Conservation (phyloP, 768 basidiomycete genomes). For the Naematelia aurantialba region DNA sequence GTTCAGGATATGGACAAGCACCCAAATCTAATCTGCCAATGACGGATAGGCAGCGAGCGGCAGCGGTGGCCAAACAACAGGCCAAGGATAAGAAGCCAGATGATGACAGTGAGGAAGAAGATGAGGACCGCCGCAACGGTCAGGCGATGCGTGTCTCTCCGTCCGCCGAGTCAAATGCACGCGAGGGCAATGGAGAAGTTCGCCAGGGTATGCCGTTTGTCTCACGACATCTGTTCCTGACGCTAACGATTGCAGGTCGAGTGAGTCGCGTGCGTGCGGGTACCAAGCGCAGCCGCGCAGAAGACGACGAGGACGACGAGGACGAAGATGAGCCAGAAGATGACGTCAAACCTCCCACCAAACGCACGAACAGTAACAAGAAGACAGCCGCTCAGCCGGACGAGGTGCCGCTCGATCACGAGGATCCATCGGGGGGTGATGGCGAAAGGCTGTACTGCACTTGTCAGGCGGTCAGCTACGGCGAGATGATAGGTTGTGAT, state of each 20-base stretch:
- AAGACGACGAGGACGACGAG: slow-evolving; percentile 34
- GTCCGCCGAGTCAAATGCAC: neutral
- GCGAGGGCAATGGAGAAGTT: neutral
- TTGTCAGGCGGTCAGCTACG: slow-evolving; percentile 48
- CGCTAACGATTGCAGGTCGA: neutral
- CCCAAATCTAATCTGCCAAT: slow-evolving; percentile 29
- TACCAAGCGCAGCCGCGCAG: slow-evolving; percentile 25
- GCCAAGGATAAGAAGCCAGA: slow-evolving; percentile 27
- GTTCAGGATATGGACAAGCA: slow-evolving; percentile 35
- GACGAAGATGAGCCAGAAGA: slow-evolving; percentile 7
- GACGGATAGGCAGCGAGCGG: slow-evolving; percentile 43
- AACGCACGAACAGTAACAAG: slow-evolving; percentile 11
- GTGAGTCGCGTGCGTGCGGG: slow-evolving; percentile 11
- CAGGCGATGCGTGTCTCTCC: neutral
- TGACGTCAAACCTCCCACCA: neutral
- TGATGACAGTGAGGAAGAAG: slow-evolving; percentile 31
- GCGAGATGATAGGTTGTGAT: slow-evolving; percentile 53
- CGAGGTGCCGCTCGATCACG: neutral
- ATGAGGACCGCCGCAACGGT: slow-evolving; percentile 3
- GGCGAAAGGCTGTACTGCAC: slow-evolving; percentile 38
- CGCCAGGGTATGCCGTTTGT: neutral
- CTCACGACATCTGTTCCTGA: too few species aligned
- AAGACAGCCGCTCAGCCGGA: neutral
- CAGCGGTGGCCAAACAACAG: slow-evolving; percentile 29
- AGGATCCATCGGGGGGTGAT: slow-evolving; percentile 1